Conservation (phyloP, 768 basidiomycete genomes). For the Suillus cothurnatus region DNA sequence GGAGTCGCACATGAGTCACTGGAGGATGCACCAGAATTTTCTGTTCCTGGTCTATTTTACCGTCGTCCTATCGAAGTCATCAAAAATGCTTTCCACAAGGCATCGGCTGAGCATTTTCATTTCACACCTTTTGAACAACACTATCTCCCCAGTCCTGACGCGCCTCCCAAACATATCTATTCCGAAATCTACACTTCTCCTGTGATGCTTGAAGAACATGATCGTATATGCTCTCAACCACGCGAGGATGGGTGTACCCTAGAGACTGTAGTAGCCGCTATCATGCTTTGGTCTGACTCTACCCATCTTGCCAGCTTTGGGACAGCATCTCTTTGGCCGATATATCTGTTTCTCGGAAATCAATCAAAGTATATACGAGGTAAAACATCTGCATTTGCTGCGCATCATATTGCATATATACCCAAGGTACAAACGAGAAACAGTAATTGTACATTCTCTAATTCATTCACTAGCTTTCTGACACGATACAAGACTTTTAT, state of each 20-base stretch:
- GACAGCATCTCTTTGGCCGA: constrained; percentile 13
- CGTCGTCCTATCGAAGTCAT: constrained; percentile 28
- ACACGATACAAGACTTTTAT: too few species aligned
- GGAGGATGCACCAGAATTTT: constrained; percentile 9
- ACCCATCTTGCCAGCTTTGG: constrained; percentile 28
- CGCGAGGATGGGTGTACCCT: constrained; percentile 4
- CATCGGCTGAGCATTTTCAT: constrained; percentile 21
- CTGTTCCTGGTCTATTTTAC: constrained; percentile 31
- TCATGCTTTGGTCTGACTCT: constrained; percentile 31
- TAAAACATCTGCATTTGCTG: constrained; percentile 13
- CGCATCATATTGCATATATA: constrained; percentile 26
- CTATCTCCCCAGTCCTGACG: constrained; percentile 15
- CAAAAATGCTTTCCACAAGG: constrained; percentile 23
- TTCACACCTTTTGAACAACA: constrained; percentile 16
- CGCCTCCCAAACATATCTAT: constrained; percentile 17
- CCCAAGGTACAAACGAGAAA: too few species aligned
- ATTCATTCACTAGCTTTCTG: too few species aligned
- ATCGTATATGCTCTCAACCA: too few species aligned
- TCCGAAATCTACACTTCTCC: constrained; percentile 27
- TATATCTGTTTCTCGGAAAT: too few species aligned
- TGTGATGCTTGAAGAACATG: constrained; percentile 19
- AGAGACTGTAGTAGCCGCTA: constrained; percentile 16
- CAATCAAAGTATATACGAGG: constrained; percentile 11
- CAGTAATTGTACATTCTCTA: too few species aligned
- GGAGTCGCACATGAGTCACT: too few species aligned